Conservation (phyloP, 78 protist species). For the Bigelowiella natans region DNA sequence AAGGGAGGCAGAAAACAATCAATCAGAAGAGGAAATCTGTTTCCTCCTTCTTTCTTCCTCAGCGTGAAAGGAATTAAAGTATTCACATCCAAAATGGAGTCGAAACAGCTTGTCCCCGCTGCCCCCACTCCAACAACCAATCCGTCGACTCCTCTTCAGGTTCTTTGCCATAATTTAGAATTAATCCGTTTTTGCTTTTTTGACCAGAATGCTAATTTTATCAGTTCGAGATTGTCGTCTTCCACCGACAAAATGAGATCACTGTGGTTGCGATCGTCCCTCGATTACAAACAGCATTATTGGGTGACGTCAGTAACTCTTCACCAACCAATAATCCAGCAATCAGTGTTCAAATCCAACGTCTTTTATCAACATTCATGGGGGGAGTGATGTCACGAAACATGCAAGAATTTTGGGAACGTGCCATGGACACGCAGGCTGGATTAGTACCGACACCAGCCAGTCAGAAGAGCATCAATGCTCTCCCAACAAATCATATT, state of each 20-base stretch:
- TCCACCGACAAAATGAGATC: not conserved
- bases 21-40: no score
- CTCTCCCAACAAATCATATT: not conserved
- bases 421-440: not conserved
- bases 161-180: no score
- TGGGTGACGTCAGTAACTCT: not conserved
- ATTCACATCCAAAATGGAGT: no score
- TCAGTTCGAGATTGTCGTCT: not conserved
- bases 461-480: not conserved
- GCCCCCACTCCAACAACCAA: no score
- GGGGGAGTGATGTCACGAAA: not conserved
- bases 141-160: no score
- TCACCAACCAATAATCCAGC: not conserved
- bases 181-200: no score
- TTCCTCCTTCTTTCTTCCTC: no score
- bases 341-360: not conserved
- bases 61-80: no score
- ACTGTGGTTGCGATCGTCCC: not conserved
- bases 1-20: no score
- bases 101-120: no score
- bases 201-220: no score
- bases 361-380: not conserved
- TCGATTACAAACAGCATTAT: no score
- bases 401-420: not conserved
- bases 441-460: not conserved